These are phyloP conservation scores for Lanmaoa pseudosensibilis DNA, from an alignment of 768 basidiomycete genomes.

Conservation along the genomic window DNA sequence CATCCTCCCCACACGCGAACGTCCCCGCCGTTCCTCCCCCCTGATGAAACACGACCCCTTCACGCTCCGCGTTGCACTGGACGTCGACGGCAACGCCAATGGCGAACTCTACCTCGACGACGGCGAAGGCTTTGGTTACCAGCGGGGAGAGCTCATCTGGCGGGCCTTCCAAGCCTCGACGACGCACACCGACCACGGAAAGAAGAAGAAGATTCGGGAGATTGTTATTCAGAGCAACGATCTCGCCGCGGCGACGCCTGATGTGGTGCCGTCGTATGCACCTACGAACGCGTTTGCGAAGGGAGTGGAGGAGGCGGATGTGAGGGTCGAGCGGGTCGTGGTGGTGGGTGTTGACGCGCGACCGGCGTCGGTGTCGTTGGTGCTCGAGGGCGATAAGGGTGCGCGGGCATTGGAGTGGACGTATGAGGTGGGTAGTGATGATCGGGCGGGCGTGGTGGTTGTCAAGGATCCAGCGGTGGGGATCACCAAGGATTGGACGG, in stretches of 20 bases:
- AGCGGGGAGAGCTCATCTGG: slow-evolving; percentile 81
- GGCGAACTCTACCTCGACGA: slow-evolving; percentile 97
- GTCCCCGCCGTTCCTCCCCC: slow-evolving; percentile 80
- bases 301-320: slow-evolving; percentile 48
- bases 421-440: slow-evolving; percentile 60
- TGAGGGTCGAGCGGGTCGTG: slow-evolving; percentile 81
- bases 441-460: slow-evolving; percentile 59
- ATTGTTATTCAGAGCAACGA: slow-evolving; percentile 53
- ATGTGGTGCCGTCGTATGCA: slow-evolving; percentile 49
- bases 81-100: slow-evolving; percentile 52
- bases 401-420: slow-evolving; percentile 60
- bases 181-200: slow-evolving; percentile 18
- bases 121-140: slow-evolving; percentile 78
- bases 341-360: slow-evolving; percentile 67
- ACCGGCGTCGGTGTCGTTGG: slow-evolving; percentile 60
- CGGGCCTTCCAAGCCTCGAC: slow-evolving; percentile 66
- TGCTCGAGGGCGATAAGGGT: slow-evolving; percentile 38
- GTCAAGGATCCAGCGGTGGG: slow-evolving; percentile 73
- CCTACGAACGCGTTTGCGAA: slow-evolving; percentile 67
- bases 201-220: slow-evolving; percentile 34
- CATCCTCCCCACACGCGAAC: slow-evolving; percentile 83
- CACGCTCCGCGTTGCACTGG: slow-evolving; percentile 83
- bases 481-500: slow-evolving; percentile 64
- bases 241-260: slow-evolving; percentile 56
- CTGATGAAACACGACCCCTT: slow-evolving; percentile 93